phyloP scores from a whole-genome alignment of 805 yeast species.

The Starmerella cellae region DNA sequence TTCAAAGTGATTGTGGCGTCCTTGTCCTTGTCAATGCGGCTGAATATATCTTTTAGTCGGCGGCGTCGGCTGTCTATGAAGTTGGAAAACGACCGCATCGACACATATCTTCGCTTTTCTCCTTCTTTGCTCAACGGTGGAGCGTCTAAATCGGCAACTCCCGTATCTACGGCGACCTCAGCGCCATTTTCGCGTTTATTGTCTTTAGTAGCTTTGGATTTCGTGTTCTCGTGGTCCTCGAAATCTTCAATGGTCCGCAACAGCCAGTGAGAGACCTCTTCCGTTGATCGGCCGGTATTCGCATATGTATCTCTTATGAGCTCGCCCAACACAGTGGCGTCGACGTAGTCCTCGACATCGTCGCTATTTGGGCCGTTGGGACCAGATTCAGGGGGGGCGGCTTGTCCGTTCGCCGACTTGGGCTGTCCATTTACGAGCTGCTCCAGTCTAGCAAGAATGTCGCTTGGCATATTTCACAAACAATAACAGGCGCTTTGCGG shows the following conservation, averaged over 20 bases:
- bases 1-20: constrained; percentile 14
- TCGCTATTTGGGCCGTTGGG: neutral
- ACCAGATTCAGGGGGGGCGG: neutral
- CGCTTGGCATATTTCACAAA: constrained; percentile 8
- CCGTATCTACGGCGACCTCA: neutral
- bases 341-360: constrained; percentile 7
- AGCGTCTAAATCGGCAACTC: neutral
- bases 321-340: constrained; percentile 14
- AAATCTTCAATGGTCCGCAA: constrained; percentile 13
- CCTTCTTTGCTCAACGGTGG: neutral
- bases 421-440: constrained; percentile 1
- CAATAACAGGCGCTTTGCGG: no score
- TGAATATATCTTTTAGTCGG: constrained; percentile 20
- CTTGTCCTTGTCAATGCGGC: constrained; percentile 21
- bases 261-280: constrained; percentile 11
- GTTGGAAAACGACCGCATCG: constrained; percentile 13
- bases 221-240: constrained; percentile 6
- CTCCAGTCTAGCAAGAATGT: constrained; percentile 6
- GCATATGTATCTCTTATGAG: constrained; percentile 14
- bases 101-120: neutral
- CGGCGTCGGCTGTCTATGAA: constrained; percentile 22
- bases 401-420: neutral
- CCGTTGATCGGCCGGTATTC: constrained; percentile 5
- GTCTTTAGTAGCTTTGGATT: no score
- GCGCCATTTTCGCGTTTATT: neutral